Conservation (phyloP, 768 basidiomycete species). For the Tricholoma hemisulphureum region DNA sequence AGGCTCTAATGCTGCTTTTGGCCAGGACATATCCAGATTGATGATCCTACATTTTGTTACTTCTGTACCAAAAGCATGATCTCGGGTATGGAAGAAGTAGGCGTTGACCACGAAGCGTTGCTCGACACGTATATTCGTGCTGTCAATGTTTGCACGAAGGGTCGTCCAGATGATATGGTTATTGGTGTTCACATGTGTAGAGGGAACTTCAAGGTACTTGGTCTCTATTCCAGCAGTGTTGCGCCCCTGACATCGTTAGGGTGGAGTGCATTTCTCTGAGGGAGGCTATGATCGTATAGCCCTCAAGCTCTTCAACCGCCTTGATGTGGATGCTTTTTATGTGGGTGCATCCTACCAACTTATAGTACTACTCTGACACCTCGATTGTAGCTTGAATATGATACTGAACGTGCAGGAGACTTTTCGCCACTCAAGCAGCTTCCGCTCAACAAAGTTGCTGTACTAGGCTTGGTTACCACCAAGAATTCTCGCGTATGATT, state of each 20-base stretch:
- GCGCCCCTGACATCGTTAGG: constrained; percentile 16
- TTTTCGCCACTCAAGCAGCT: constrained; percentile 55
- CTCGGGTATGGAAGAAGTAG: constrained; percentile 52
- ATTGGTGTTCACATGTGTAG: constrained; percentile 63
- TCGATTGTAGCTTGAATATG: constrained; percentile 55
- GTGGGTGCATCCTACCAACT: constrained; percentile 25
- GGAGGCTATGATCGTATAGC: constrained; percentile 60
- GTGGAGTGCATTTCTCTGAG: constrained; percentile 55
- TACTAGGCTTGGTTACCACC: constrained; percentile 50
- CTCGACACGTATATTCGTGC: constrained; percentile 68
- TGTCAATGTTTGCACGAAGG: constrained; percentile 55
- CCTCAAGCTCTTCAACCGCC: constrained; percentile 51
- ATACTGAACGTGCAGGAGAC: constrained; percentile 60
- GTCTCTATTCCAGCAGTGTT: not conserved
- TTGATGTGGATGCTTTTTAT: constrained; percentile 58
- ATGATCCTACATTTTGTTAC: constrained; percentile 57
- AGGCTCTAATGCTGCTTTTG: constrained; percentile 17
- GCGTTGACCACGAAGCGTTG: constrained; percentile 60
- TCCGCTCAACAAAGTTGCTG: constrained; percentile 46
- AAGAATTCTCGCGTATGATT: constrained; percentile 42
- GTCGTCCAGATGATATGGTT: constrained; percentile 52
- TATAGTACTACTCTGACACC: constrained; percentile 1
- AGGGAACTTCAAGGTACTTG: constrained; percentile 47
- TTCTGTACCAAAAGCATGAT: constrained; percentile 64
- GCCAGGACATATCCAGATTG: constrained; percentile 51